These are phyloP conservation scores for Pontederia crassipes DNA, from an alignment of 176 grass and related monocot species.

Conservation along the genomic window DNA sequence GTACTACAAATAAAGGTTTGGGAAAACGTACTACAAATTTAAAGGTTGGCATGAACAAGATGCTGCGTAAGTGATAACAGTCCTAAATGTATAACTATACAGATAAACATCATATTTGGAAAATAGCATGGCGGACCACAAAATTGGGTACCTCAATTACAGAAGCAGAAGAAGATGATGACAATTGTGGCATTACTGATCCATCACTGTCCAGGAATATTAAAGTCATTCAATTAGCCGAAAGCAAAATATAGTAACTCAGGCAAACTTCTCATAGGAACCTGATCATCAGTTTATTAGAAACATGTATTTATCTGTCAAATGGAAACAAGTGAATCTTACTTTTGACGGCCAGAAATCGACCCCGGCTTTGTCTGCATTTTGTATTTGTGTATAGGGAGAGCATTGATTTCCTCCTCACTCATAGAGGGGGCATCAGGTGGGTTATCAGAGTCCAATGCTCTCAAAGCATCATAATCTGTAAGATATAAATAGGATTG, in stretches of 20 bases:
- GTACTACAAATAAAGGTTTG: too few relatives aligned
- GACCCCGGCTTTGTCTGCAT: constrained; percentile 22
- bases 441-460: constrained; percentile 62
- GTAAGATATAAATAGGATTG: constrained; percentile 20
- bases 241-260: neutral
- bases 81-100: neutral
- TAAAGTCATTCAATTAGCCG: neutral
- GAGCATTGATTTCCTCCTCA: constrained; percentile 95
- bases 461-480: constrained; percentile 95
- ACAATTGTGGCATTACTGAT: constrained; percentile 19
- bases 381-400: constrained; percentile 93
- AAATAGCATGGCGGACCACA: constrained; percentile 1
- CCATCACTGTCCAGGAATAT: constrained; percentile 38
- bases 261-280: neutral
- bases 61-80: too few relatives aligned
- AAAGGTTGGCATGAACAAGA: too few relatives aligned
- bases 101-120: neutral
- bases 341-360: constrained; percentile 38
- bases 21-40: too few relatives aligned
- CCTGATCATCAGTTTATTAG: neutral
- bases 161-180: constrained; percentile 29
- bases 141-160: constrained; percentile 46
- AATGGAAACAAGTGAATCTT: constrained; percentile 26
- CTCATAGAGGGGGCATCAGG: constrained; percentile 76
- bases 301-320: neutral